Base-by-base conservation (phyloP, 2,329 filamentous ascomycete genomes). In the Neofusicoccum parvum region DNA sequence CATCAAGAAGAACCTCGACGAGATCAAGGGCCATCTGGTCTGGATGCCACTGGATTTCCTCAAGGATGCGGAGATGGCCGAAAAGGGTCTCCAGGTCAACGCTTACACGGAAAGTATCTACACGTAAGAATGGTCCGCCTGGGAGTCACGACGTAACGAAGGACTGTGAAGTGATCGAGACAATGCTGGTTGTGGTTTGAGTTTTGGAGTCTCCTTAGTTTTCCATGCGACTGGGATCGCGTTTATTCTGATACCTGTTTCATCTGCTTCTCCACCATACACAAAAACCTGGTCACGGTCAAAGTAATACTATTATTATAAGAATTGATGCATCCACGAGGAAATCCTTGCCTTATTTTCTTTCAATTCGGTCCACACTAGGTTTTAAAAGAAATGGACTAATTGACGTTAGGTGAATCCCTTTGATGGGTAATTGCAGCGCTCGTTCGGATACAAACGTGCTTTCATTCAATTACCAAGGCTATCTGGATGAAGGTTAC, bases 41-140 rank as follows among this genome's bases (percentile, higher is more conserved):
- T 96, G 92, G 92, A 94, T 97, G 89, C 93, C 93, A n/a, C 77
- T 98, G 72, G 87, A 93, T 51, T 98, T 97, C 75, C 78, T 98
- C 74, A 84, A 86, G 72, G 88, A 96, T 69, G 92, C 89, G 0
- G 85, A 92, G 71, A 96, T 98, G 93, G 94, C 94, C 0, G 94
- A 97, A 80, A 87, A 86, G 72, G 94, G 94, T 0, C 73, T 98
- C 77, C 89, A 93, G 78, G 88, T 98, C 46, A 98, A 98, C 76
- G 80, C 86, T 51, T 90, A 88, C 73, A 98, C 94, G 0, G 92
- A 97, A 82, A 92, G 91, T 85, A 87, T 96, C 67, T 95, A 92
- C 75, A 91, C 91, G 5, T 92, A 62, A 68, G 62, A n/a, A 12
- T 37, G 3, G 10, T 1, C 2, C 34, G n/a, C 3, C 5, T 9